A percentile compares a stretch with the other conserved stretches of the same genome.
phyloP scores from a whole-genome alignment of 306 rosid species.

The Rubus parviflorus region DNA sequence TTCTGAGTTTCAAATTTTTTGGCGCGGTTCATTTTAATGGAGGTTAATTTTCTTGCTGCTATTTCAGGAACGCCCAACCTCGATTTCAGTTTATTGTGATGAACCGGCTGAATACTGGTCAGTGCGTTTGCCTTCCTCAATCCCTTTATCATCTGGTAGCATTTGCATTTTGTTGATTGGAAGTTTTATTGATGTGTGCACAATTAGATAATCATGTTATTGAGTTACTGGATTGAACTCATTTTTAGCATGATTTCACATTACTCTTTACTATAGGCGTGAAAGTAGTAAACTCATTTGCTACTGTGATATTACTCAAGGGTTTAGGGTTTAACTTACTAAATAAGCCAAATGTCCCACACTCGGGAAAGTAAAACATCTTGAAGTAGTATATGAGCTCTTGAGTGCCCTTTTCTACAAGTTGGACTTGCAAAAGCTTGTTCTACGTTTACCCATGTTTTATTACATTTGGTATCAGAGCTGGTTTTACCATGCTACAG shows the following conservation, averaged over 20 bases:
- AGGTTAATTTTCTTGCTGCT: background rate
- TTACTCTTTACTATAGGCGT: background rate
- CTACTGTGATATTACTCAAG: background rate
- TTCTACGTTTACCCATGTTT: background rate
- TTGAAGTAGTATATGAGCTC: background rate
- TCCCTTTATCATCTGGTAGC: background rate
- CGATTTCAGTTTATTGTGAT: constrained; percentile 91
- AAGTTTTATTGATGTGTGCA: too few species aligned
- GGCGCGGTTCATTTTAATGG: background rate
- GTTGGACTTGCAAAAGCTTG: too few species aligned
- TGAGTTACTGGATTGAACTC: background rate
- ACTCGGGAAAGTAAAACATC: background rate
- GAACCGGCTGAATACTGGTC: constrained; percentile 88
- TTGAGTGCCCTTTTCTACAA: background rate
- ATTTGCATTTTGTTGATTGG: too few species aligned
- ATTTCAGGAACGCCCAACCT: constrained; percentile 66
- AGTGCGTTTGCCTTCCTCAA: constrained; percentile 5
- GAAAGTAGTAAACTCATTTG: background rate
- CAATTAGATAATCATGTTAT: background rate
- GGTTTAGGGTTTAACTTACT: constrained; percentile 4
- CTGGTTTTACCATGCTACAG: background rate
- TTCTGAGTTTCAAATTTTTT: too few species aligned
- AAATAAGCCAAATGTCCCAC: background rate
- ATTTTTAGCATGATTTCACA: too few species aligned
- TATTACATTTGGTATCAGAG: background rate